phyloP scores from a whole-genome alignment of 1,284 basidiomycete genomes.

The Coriolopsis trogii region DNA sequence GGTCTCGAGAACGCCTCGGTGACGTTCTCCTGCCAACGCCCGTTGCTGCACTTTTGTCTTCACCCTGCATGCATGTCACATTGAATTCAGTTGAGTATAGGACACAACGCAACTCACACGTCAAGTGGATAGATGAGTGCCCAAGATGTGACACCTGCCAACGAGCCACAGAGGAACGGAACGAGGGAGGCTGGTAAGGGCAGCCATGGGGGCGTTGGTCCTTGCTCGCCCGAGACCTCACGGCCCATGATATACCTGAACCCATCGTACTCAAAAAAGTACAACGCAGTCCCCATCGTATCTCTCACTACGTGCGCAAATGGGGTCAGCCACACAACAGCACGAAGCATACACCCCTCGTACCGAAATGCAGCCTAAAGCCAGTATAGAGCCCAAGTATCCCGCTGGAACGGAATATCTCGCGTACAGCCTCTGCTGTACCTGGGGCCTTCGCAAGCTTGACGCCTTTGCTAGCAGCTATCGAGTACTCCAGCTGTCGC shows the following conservation, averaged over 20 bases:
- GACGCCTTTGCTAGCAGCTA: conserved; percentile 79
- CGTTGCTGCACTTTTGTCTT: conserved; percentile 94
- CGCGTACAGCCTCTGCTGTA: conserved; percentile 73
- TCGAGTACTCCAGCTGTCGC: conserved; percentile 92
- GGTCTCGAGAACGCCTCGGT: conserved; percentile 73
- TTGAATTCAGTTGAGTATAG: not conserved
- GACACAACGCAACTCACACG: conserved; percentile 55
- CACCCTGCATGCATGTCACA: conserved; percentile 54
- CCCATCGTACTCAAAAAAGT: conserved; percentile 88
- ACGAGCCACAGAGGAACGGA: conserved; percentile 84
- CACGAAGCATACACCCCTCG: not conserved
- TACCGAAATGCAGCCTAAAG: conserved; percentile 79
- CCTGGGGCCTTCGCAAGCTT: conserved; percentile 68
- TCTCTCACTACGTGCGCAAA: conserved; percentile 86
- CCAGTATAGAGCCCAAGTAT: conserved; percentile 80
- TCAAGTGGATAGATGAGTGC: conserved; percentile 84
- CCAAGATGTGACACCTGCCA: conserved; percentile 84
- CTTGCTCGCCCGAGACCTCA: conserved; percentile 70
- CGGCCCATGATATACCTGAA: conserved; percentile 79
- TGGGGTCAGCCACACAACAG: too few species aligned
- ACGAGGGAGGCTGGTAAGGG: conserved; percentile 77
- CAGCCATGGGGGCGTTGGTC: conserved; percentile 73
- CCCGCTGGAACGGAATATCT: conserved; percentile 71
- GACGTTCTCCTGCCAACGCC: conserved; percentile 75
- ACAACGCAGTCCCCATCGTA: conserved; percentile 80